Evolutionary conservation across 2,329 filamentous ascomycete genomes (phyloP).

Genomic region (Acephala macrosclerotiorum): DNA sequence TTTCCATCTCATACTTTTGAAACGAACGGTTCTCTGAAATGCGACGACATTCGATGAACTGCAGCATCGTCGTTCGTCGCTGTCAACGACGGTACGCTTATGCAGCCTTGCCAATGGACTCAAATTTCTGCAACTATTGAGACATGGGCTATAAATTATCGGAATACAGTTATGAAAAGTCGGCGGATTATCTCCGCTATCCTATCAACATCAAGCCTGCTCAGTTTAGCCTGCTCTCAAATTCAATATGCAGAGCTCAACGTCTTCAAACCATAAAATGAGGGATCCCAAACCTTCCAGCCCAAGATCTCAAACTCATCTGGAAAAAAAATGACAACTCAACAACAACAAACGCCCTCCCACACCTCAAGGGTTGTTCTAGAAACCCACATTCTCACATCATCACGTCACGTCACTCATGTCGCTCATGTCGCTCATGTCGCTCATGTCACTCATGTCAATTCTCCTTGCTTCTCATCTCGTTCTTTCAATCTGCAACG

Average conservation of each 20-base stretch:
- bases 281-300: not conserved
- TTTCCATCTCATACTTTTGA: not conserved
- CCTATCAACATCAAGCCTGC: not conserved
- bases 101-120: not conserved
- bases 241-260: not conserved
- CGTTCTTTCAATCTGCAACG: not conserved
- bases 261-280: slow-evolving; percentile 1
- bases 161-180: not conserved
- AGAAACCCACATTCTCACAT: not conserved
- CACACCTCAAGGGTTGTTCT: not conserved
- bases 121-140: not conserved
- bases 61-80: not conserved
- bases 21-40: not conserved
- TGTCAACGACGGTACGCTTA: not conserved
- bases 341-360: not conserved
- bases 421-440: too few species aligned
- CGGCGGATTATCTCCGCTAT: not conserved
- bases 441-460: not conserved
- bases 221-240: not conserved
- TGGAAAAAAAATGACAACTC: not conserved
- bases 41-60: not conserved
- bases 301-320: not conserved
- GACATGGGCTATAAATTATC: not conserved
- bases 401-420: not conserved
- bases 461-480: not conserved